Conservation (phyloP, 1,284 basidiomycete species). For the Malassezia obtusa region DNA sequence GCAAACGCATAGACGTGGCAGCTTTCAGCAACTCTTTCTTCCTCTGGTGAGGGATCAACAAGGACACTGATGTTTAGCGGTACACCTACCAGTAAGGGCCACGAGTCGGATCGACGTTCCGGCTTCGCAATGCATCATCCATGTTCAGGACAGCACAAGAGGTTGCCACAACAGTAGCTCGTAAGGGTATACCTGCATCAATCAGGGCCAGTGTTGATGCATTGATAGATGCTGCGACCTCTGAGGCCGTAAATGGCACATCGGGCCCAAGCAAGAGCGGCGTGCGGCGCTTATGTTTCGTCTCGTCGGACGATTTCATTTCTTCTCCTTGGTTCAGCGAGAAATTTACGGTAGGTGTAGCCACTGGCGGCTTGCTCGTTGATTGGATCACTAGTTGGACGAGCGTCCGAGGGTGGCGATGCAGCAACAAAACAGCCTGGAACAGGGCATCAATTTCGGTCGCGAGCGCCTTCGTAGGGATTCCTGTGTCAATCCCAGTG, state of each 20-base stretch:
- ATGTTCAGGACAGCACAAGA: conserved; percentile 48
- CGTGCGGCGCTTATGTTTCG: background rate
- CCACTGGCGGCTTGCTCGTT: conserved; percentile 44
- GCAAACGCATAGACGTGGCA: conserved; percentile 35
- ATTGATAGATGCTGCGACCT: conserved; percentile 55
- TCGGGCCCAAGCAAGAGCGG: conserved; percentile 36
- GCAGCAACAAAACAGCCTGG: conserved; percentile 49
- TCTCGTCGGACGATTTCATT: background rate
- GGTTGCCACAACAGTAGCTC: conserved; percentile 50
- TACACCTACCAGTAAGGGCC: background rate
- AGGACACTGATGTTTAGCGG: conserved; percentile 20
- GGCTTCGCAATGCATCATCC: conserved; percentile 10
- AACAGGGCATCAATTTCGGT: conserved; percentile 18
- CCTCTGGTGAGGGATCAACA: conserved; percentile 33
- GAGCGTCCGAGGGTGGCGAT: conserved; percentile 53
- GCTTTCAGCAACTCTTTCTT: conserved; percentile 30
- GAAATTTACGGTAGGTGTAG: conserved; percentile 5
- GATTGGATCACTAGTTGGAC: conserved; percentile 60
- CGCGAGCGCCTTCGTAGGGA: conserved; percentile 18
- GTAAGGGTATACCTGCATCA: conserved; percentile 51
- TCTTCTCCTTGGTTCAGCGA: background rate
- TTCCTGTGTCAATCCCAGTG: too few species aligned
- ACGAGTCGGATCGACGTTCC: background rate
- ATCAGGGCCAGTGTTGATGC: conserved; percentile 51
- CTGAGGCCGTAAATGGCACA: conserved; percentile 36